Base-by-base conservation (phyloP, 2,329 filamentous ascomycete genomes). In the Leptodontidium sp. region DNA sequence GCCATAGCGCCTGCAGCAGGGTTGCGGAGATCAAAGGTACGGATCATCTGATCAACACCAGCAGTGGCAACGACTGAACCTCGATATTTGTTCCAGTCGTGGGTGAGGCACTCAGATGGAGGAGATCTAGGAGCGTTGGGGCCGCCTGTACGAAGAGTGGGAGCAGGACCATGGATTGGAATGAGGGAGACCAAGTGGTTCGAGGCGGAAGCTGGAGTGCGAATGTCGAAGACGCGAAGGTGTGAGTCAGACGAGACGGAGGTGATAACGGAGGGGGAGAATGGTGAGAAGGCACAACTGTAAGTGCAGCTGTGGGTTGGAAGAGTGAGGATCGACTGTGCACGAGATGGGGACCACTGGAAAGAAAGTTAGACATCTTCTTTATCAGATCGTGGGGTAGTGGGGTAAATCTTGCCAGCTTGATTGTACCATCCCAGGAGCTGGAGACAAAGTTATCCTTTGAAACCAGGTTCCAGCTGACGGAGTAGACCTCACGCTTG, bases 41-140 rank as follows among this genome's bases (percentile, higher is more conserved):
- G 90, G 70, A 99, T 90, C 21, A 91, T 83, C 65, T 92, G 88
- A 80, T 99, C 96, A 3, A 98, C 96, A 65, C 96, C 95, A 1
- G 89, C 96, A 0, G 93, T 93, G 0, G 96, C 96, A 65, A 99
- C 84, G 32, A 98, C 85, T 0, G 90, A 91, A 73, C 94, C 89
- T 49, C 92, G 88, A 82, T 99, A 99, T 81, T 99, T 99, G 83
- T 99, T 99, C 96, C 96, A 99, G 80, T 99, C 96, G 81, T 98
- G 96, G 0, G 94, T 97, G 40, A 99, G 86, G 47, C 93, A 89
- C 83, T 99, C 96, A 11, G 81, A 78, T 35, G 81, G 82, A 61
- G 77, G 79, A 77, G 35, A 72, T 74, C 64, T 77, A 17, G 77
- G 75, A 35, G 73, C 71, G 71, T 75, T 74, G 1, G 15, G n/a